These are phyloP conservation scores for Pseudogymnoascus sp. DNA, from an alignment of 2,329 filamentous ascomycete genomes.

Conservation along the genomic window DNA sequence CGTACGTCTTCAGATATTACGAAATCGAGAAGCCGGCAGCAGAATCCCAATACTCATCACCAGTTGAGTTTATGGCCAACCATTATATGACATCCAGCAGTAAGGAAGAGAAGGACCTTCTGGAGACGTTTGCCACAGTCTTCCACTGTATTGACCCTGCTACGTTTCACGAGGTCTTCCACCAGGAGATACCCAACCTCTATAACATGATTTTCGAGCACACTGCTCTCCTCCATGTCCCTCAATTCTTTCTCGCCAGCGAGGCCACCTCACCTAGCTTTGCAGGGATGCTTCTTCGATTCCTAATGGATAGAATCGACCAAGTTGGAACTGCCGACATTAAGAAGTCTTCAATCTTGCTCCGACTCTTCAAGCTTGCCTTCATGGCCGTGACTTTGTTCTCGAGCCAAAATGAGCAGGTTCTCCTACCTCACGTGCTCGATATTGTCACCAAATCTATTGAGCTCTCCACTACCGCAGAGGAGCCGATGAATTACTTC, in stretches of 20 bases:
- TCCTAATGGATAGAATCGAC: conserved; percentile 92
- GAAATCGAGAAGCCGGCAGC: conserved; percentile 71
- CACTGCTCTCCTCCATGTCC: conserved; percentile 84
- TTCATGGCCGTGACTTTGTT: conserved; percentile 99
- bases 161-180: conserved; percentile 97
- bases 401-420: conserved; percentile 87
- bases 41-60: conserved; percentile 68
- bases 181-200: conserved; percentile 90
- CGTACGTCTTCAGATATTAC: conserved; percentile 95
- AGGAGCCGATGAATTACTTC: conserved; percentile 99
- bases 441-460: conserved; percentile 98
- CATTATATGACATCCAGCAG: conserved; percentile 90
- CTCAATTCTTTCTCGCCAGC: conserved; percentile 97
- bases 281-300: conserved; percentile 94
- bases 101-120: conserved; percentile 93
- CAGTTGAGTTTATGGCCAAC: conserved; percentile 87
- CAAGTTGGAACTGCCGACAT: conserved; percentile 89
- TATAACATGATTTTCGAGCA: conserved; percentile 99
- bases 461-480: conserved; percentile 86
- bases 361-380: conserved; percentile 92
- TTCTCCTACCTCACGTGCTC: conserved; percentile 89
- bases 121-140: conserved; percentile 96
- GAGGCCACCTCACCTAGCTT: conserved; percentile 97
- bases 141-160: conserved; percentile 98
- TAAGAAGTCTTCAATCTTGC: conserved; percentile 83